Evolutionary conservation across 2,329 filamentous ascomycete species (phyloP).

Genomic region (Aspergillus tanneri): DNA sequence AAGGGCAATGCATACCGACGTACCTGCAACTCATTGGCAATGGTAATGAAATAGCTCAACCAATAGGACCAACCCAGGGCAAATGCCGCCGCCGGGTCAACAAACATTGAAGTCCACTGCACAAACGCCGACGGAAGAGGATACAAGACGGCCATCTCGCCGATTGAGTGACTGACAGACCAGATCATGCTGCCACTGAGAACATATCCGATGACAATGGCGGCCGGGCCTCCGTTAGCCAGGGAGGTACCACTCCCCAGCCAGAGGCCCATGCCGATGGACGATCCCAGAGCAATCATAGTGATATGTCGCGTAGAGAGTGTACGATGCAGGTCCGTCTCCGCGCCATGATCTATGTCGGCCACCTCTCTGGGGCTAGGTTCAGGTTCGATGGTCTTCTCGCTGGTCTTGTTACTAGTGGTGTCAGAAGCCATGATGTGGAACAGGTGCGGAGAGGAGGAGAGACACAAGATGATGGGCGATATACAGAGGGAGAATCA

Average conservation of each 20-base stretch:
- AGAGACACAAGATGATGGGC: too few relatives aligned
- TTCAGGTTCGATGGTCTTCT: neutral
- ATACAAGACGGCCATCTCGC: conserved; percentile 50
- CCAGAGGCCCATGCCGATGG: conserved; percentile 51
- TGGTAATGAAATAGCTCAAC: conserved; percentile 47
- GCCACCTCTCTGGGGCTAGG: neutral
- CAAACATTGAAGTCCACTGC: conserved; percentile 50
- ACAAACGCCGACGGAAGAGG: conserved; percentile 49
- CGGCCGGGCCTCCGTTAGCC: conserved; percentile 44
- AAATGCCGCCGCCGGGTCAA: conserved; percentile 46
- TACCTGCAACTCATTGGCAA: conserved; percentile 46
- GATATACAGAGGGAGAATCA: too few relatives aligned
- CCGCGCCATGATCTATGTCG: conserved; percentile 25
- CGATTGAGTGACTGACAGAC: conserved; percentile 49
- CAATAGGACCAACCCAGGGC: conserved; percentile 52
- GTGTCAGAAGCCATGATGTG: neutral
- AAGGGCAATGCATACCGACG: neutral
- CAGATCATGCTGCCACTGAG: conserved; percentile 44
- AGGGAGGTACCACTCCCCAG: conserved; percentile 48
- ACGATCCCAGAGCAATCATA: conserved; percentile 42
- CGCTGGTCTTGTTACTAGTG: neutral
- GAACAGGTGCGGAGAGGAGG: too few relatives aligned
- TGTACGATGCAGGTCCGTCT: conserved; percentile 38
- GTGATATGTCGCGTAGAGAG: conserved; percentile 44
- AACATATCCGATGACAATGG: conserved; percentile 47